These are phyloP conservation scores for Metschnikowia cubensis DNA, from an alignment of 805 yeast genomes.

Conservation along the genomic window DNA sequence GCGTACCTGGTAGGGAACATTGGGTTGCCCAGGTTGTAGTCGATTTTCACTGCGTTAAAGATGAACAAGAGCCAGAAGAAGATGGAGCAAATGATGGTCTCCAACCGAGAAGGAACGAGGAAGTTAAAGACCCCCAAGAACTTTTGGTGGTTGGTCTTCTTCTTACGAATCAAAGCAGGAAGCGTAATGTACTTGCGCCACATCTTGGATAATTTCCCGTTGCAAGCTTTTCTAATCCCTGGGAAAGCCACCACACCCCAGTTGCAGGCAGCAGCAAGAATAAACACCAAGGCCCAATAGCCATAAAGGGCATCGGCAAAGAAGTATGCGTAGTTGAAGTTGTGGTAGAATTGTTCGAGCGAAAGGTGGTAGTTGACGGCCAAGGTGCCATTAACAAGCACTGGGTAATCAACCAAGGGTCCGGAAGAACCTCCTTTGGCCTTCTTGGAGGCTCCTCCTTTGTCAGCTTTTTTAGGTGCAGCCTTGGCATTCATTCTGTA, in stretches of 20 bases:
- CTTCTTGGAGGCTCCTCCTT: neutral
- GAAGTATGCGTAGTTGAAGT: conserved; percentile 13
- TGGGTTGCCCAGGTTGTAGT: conserved; percentile 31
- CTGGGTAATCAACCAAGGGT: conserved; percentile 9
- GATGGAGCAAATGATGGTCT: conserved; percentile 22
- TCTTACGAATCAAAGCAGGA: conserved; percentile 34
- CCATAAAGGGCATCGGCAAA: conserved; percentile 10
- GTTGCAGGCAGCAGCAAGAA: conserved; percentile 12
- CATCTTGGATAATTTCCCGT: conserved; percentile 28
- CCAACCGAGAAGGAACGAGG: conserved; percentile 23
- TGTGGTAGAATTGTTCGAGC: conserved; percentile 6
- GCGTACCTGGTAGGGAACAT: conserved; percentile 22
- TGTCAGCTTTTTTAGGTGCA: neutral
- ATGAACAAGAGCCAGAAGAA: conserved; percentile 16
- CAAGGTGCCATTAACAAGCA: conserved; percentile 6
- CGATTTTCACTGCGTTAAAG: conserved; percentile 17
- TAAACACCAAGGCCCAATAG: conserved; percentile 14
- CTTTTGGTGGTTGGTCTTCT: conserved; percentile 26
- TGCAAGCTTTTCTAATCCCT: conserved; percentile 6
- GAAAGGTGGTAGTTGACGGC: conserved; percentile 4
- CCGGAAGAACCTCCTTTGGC: neutral
- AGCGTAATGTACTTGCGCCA: conserved; percentile 34
- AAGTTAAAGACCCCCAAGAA: conserved; percentile 23
- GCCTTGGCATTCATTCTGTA: neutral
- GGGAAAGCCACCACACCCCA: conserved; percentile 17